These are phyloP conservation scores for Moniliophthora roreri DNA, from an alignment of 1,284 basidiomycete species.

Conservation along the genomic window DNA sequence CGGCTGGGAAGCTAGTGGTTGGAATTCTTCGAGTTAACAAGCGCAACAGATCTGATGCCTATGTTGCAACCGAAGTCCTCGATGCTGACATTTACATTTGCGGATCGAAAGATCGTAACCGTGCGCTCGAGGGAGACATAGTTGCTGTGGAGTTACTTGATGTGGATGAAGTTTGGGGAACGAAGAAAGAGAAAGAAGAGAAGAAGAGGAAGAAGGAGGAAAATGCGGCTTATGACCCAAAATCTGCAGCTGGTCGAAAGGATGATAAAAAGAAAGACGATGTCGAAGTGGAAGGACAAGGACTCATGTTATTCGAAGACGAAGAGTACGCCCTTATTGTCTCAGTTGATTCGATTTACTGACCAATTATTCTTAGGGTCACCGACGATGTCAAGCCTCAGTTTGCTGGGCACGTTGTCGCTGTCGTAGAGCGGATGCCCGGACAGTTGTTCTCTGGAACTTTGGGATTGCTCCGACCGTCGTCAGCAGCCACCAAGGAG, in stretches of 20 bases:
- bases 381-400: conserved; percentile 96
- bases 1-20: conserved; percentile 98
- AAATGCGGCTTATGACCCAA: conserved; percentile 87
- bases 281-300: conserved; percentile 98
- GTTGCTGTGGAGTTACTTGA: conserved; percentile 98
- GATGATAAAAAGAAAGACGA: conserved; percentile 99
- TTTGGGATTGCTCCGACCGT: conserved; percentile 92
- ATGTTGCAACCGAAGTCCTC: conserved; percentile 98
- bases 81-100: conserved; percentile 99
- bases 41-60: conserved; percentile 97
- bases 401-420: conserved; percentile 96
- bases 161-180: conserved; percentile 97
- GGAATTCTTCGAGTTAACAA: conserved; percentile 98
- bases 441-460: conserved; percentile 98
- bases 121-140: conserved; percentile 97
- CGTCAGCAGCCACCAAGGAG: conserved; percentile 98
- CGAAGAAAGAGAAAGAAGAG: conserved; percentile 99
- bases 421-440: conserved; percentile 98
- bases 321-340: conserved; percentile 69
- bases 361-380: conserved; percentile 53
- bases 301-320: conserved; percentile 94
- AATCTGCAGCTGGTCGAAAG: conserved; percentile 75
- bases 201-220: conserved; percentile 99
- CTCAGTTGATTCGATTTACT: conserved; percentile 5
- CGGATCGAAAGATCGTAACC: conserved; percentile 98